phyloP scores from a whole-genome alignment of 306 rosid genomes.

The Ziziphus jujuba region DNA sequence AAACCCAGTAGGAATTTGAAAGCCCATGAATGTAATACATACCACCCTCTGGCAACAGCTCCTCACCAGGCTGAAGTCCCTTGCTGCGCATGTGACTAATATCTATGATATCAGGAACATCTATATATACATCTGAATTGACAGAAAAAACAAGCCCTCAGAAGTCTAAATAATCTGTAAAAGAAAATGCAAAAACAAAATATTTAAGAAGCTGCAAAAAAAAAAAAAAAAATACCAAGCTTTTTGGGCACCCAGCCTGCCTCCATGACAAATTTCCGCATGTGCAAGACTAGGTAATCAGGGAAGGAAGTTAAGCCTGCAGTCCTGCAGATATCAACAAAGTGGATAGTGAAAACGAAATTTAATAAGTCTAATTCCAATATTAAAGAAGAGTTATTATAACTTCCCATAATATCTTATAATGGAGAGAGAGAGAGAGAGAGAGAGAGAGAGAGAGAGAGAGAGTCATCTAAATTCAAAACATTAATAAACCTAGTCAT shows the following conservation, averaged over 20 bases:
- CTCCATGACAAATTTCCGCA: constrained; percentile 95
- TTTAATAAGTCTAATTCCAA: neutral
- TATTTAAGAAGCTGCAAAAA: constrained; percentile 7
- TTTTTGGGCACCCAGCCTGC: constrained; percentile 97
- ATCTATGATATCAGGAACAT: constrained; percentile 95
- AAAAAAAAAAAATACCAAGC: constrained; percentile 57
- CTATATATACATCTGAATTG: constrained; percentile 84
- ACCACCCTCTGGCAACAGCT: constrained; percentile 81
- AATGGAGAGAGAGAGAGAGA: no score
- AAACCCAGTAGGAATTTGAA: neutral
- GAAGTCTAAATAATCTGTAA: neutral
- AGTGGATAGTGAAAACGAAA: neutral
- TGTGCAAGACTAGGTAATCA: constrained; percentile 90
- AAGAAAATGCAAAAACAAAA: neutral
- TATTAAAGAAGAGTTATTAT: no score
- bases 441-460: neutral
- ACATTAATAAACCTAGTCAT: neutral
- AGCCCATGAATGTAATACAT: constrained; percentile 24
- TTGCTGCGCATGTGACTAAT: constrained; percentile 85
- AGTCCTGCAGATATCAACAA: constrained; percentile 40
- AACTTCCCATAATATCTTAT: no score
- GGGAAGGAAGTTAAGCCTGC: constrained; percentile 94
- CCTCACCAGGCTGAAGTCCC: constrained; percentile 78
- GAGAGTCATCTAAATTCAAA: neutral
- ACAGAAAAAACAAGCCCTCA: constrained; percentile 12